phyloP scores from a whole-genome alignment of 306 rosid genomes.

The Cajanus cajan region DNA sequence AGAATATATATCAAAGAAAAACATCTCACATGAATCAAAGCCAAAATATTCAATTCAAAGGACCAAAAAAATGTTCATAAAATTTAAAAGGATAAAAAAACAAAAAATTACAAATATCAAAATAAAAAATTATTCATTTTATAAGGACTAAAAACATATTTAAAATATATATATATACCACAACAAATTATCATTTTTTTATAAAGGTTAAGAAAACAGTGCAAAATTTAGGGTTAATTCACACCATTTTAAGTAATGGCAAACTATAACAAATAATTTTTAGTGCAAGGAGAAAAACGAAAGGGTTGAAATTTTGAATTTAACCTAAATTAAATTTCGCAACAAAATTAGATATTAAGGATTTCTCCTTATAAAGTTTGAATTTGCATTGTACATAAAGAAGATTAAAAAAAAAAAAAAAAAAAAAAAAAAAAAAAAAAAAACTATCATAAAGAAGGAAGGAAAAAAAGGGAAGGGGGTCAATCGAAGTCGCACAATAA shows the following conservation, averaged over 20 bases:
- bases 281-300: background rate
- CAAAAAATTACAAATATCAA: too few relatives aligned
- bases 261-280: background rate
- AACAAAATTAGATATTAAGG: slow-evolving; percentile 16
- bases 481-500: slow-evolving; percentile 27
- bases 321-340: background rate
- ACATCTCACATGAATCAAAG: too few relatives aligned
- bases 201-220: background rate
- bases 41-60: too few relatives aligned
- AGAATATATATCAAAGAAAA: too few relatives aligned
- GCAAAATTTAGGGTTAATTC: background rate
- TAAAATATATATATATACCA: background rate
- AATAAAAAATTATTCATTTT: too few relatives aligned
- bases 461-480: background rate
- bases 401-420: too few relatives aligned
- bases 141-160: too few relatives aligned
- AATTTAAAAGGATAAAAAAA: too few relatives aligned
- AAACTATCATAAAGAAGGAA: background rate
- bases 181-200: background rate
- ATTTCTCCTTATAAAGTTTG: slow-evolving; percentile 25
- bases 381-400: slow-evolving; percentile 29
- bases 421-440: too few relatives aligned
- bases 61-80: too few relatives aligned
- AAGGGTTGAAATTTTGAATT: background rate
- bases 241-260: background rate